A percentile compares a stretch with the other conserved stretches of the same genome.
These are phyloP conservation scores for Setaria italica DNA, from an alignment of 202 grass and related monocot species.

Conservation along the genomic window DNA sequence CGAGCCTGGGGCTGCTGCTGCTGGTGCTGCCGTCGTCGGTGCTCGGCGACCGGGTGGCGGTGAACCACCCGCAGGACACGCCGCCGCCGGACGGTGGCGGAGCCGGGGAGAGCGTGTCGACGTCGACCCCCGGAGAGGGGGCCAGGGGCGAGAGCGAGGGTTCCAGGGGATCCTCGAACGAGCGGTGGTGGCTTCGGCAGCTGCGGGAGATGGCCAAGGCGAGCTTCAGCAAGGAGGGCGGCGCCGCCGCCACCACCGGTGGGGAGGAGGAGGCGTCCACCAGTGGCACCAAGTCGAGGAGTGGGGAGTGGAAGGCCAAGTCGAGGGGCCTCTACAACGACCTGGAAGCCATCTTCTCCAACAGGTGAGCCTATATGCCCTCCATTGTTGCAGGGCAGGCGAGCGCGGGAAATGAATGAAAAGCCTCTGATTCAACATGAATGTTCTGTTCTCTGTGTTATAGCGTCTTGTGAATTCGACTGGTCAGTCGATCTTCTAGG, in stretches of 20 bases:
- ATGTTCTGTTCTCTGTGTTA: not conserved
- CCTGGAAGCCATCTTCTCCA: constrained; percentile 86
- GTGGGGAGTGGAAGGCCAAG: constrained; percentile 55
- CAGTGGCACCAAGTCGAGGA: constrained; percentile 63
- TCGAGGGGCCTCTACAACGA: constrained; percentile 72
- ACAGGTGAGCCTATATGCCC: constrained; percentile 11
- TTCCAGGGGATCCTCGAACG: constrained; percentile 43
- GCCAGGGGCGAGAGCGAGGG: constrained; percentile 5
- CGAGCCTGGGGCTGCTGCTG: constrained; percentile 60
- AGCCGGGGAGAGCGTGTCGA: constrained; percentile 11
- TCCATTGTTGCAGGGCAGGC: not conserved
- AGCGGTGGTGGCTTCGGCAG: constrained; percentile 82
- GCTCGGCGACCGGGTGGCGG: constrained; percentile 27
- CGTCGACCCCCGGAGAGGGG: not conserved
- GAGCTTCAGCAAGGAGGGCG: constrained; percentile 77
- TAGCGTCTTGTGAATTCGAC: not conserved
- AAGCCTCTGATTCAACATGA: not conserved
- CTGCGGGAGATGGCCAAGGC: constrained; percentile 88
- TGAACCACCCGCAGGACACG: not conserved
- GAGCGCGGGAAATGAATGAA: not conserved
- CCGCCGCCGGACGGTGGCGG: not conserved
- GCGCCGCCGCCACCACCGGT: not conserved
- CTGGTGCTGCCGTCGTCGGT: constrained; percentile 55
- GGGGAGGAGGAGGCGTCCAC: constrained; percentile 54
- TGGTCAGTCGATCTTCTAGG: not conserved